Percentiles rank a stretch among this genome's conserved stretches.
Conservation (phyloP, 2,329 filamentous ascomycete genomes). For the Gremmenia infestans region DNA sequence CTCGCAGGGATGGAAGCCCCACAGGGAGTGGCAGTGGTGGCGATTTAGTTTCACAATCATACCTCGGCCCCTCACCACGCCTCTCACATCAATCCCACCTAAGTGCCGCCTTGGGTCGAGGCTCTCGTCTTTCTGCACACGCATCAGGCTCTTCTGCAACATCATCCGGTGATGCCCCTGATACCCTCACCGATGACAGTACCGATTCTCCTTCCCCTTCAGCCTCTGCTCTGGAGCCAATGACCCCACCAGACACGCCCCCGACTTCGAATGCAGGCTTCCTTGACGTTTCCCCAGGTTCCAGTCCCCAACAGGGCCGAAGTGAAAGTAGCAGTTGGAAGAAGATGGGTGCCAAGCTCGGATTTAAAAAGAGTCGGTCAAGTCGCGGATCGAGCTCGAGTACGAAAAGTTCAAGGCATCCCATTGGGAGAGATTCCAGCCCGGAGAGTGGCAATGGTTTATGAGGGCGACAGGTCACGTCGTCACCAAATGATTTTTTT, state of each 20-base stretch:
- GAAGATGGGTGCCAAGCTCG: slow-evolving; percentile 57
- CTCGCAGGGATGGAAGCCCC: slow-evolving; percentile 24
- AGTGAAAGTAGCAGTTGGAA: slow-evolving; percentile 51
- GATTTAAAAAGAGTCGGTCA: slow-evolving; percentile 49
- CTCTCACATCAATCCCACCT: slow-evolving; percentile 28
- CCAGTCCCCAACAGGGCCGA: slow-evolving; percentile 21
- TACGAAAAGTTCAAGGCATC: slow-evolving; percentile 33
- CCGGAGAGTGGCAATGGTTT: slow-evolving; percentile 37
- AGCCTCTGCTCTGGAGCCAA: slow-evolving; percentile 47
- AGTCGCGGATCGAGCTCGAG: slow-evolving; percentile 40
- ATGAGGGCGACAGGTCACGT: slow-evolving; percentile 56
- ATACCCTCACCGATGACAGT: slow-evolving; percentile 60
- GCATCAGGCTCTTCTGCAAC: slow-evolving; percentile 35
- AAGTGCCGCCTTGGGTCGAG: slow-evolving; percentile 21
- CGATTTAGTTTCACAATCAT: slow-evolving; percentile 20
- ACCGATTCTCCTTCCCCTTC: slow-evolving; percentile 54
- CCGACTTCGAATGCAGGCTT: slow-evolving; percentile 48
- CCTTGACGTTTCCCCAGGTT: slow-evolving; percentile 21
- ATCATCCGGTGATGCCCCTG: slow-evolving; percentile 43
- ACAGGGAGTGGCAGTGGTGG: slow-evolving; percentile 14
- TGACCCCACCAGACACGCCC: slow-evolving; percentile 71
- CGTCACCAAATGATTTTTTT: slow-evolving; percentile 37
- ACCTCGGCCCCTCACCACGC: slow-evolving; percentile 20
- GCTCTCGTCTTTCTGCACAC: slow-evolving; percentile 24
- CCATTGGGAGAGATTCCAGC: slow-evolving; percentile 32